Percentiles rank a stretch among this genome's conserved stretches.
phyloP scores from a whole-genome alignment of 192 early-diverging fungal genomes.

The Umbelopsis vinacea region DNA sequence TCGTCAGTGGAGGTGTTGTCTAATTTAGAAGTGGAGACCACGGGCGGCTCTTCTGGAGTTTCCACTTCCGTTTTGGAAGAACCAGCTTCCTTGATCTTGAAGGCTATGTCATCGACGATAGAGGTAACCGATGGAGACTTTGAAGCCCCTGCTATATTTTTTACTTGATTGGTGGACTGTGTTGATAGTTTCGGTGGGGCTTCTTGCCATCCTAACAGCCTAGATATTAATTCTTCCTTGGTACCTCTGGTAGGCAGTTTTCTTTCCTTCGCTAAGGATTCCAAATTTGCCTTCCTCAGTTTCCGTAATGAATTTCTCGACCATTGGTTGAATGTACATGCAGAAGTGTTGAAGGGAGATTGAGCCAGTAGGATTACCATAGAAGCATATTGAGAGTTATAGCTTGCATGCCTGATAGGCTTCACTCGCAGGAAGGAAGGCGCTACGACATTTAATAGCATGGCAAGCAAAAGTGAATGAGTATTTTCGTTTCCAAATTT shows the following conservation, averaged over 20 bases:
- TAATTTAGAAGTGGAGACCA: too few species aligned
- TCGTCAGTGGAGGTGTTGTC: too few species aligned
- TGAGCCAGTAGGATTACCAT: neutral
- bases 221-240: constrained; percentile 32
- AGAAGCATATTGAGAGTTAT: neutral
- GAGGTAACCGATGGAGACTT: too few species aligned
- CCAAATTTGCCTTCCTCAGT: constrained; percentile 33
- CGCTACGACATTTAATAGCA: too few species aligned
- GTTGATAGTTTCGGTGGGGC: neutral
- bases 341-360: neutral
- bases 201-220: constrained; percentile 23
- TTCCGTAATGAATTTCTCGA: constrained; percentile 22
- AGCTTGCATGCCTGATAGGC: neutral
- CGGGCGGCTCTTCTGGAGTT: too few species aligned
- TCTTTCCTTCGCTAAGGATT: constrained; percentile 21
- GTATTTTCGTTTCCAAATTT: too few species aligned
- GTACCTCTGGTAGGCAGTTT: constrained; percentile 24
- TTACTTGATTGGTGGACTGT: neutral
- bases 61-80: too few species aligned
- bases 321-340: constrained; percentile 19
- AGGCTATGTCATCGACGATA: too few species aligned
- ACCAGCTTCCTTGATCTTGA: too few species aligned
- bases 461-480: too few species aligned
- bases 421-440: too few species aligned
- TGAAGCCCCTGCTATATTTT: neutral